A percentile compares a stretch with the other conserved stretches of the same genome.
Conservation (phyloP, 208 protist genomes). For the Trypanosoma congolense region DNA sequence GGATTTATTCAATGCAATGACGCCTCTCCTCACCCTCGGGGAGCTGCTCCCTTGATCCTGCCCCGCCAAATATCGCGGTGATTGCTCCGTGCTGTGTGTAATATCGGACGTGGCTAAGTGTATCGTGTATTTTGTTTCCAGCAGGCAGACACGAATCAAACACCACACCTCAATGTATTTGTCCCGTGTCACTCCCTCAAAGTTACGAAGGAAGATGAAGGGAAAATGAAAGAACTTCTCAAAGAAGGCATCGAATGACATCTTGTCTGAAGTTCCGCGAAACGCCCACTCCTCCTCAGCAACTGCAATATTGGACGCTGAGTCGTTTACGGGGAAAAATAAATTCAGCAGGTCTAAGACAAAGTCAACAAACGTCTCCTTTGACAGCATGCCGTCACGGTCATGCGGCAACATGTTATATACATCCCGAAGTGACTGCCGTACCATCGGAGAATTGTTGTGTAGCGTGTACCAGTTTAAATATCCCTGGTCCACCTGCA, state of each 20-base stretch:
- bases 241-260: slow-evolving; percentile 70
- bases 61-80: not conserved
- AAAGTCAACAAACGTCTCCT: slow-evolving; percentile 67
- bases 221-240: slow-evolving; percentile 80
- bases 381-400: slow-evolving; percentile 44
- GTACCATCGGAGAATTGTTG: slow-evolving; percentile 27
- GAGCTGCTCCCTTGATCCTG: not conserved
- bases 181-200: slow-evolving; percentile 42
- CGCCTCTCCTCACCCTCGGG: too few species aligned
- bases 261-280: slow-evolving; percentile 68
- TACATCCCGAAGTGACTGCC: slow-evolving; percentile 64
- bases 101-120: not conserved
- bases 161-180: slow-evolving; percentile 77
- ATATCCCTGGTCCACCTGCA: slow-evolving; percentile 30
- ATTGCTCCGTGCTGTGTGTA: not conserved
- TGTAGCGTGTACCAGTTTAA: slow-evolving; percentile 54
- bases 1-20: too few species aligned
- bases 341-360: slow-evolving; percentile 69
- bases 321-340: slow-evolving; percentile 70
- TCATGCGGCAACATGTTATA: slow-evolving; percentile 59
- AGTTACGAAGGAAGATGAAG: slow-evolving; percentile 72
- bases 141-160: slow-evolving; percentile 66
- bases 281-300: slow-evolving; percentile 86
- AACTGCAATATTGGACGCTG: slow-evolving; percentile 48
- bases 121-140: slow-evolving; percentile 24